Conservation (phyloP, 495 filamentous ascomycete species). For the Endocarpon pusillum region DNA sequence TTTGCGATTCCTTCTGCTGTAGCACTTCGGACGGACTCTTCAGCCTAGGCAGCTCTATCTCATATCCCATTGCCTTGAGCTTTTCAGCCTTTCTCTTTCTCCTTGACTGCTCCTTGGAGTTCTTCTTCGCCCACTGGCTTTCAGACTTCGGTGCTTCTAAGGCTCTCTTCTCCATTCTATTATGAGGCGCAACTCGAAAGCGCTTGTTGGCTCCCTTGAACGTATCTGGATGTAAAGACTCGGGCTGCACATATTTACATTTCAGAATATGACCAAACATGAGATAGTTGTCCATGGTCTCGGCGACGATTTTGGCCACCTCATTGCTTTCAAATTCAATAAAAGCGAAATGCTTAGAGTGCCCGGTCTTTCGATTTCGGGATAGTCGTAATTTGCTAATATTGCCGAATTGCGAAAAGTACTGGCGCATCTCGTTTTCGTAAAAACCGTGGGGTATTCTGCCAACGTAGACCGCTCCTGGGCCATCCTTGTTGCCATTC, state of each 20-base stretch:
- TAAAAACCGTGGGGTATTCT: constrained; percentile 91
- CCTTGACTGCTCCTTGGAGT: constrained; percentile 50
- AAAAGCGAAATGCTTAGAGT: constrained; percentile 82
- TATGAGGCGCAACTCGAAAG: constrained; percentile 76
- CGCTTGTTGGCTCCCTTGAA: constrained; percentile 78
- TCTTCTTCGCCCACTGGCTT: constrained; percentile 57
- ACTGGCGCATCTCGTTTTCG: constrained; percentile 83
- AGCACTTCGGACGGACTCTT: constrained; percentile 45
- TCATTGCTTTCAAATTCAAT: constrained; percentile 65
- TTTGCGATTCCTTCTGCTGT: too few species aligned
- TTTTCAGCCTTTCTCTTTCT: constrained; percentile 49
- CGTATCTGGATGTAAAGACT: constrained; percentile 60
- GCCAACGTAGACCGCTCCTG: constrained; percentile 75
- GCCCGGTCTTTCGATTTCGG: constrained; percentile 75
- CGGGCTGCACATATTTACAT: constrained; percentile 56
- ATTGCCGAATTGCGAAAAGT: constrained; percentile 89
- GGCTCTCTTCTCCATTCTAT: constrained; percentile 58
- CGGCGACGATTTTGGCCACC: constrained; percentile 75
- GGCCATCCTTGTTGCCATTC: constrained; percentile 27
- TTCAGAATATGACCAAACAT: constrained; percentile 85
- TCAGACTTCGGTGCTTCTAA: constrained; percentile 52
- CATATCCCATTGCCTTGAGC: constrained; percentile 69
- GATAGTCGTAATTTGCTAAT: constrained; percentile 71
- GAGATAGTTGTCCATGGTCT: constrained; percentile 96
- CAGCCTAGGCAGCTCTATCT: constrained; percentile 56